Evolutionary conservation across 192 early-diverging fungal species (phyloP).

Genomic region (Borealophlyctis nickersoniae): DNA sequence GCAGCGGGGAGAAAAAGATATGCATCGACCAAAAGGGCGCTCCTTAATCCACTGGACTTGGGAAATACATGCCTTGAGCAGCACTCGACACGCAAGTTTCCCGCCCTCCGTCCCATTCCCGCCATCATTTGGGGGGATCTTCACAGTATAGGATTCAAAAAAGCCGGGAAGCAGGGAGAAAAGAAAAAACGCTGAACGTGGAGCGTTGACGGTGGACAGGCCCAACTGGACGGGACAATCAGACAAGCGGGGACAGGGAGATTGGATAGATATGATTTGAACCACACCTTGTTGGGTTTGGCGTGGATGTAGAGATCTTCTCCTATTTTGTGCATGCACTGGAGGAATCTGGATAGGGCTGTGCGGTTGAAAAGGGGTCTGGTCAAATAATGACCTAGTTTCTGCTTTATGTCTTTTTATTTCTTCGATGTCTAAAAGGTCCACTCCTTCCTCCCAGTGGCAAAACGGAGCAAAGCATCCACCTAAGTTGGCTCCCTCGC

Average conservation of each 20-base stretch:
- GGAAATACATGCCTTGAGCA: slow-evolving; percentile 26
- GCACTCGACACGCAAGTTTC: slow-evolving; percentile 33
- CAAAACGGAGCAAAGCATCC: background rate
- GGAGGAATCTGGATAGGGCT: slow-evolving; percentile 56
- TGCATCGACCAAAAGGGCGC: too few relatives aligned
- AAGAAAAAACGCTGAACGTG: slow-evolving; percentile 61
- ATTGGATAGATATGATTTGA: background rate
- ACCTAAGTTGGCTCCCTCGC: background rate
- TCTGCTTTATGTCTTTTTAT: background rate
- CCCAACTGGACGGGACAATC: slow-evolving; percentile 26
- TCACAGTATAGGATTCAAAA: slow-evolving; percentile 62
- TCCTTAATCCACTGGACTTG: too few relatives aligned
- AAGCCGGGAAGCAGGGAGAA: slow-evolving; percentile 57
- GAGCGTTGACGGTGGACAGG: slow-evolving; percentile 63
- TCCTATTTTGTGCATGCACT: slow-evolving; percentile 60
- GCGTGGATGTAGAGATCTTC: slow-evolving; percentile 63
- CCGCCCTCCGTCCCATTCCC: too few relatives aligned
- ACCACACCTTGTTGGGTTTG: slow-evolving; percentile 40
- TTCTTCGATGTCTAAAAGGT: background rate
- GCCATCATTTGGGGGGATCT: slow-evolving; percentile 18
- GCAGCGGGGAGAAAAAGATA: too few relatives aligned
- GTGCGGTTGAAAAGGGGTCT: background rate
- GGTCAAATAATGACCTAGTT: background rate
- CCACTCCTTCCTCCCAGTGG: background rate
- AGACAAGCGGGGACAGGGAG: background rate